Evolutionary conservation across 2,329 filamentous ascomycete genomes (phyloP).

Genomic region (Pyrenochaeta sp.): DNA sequence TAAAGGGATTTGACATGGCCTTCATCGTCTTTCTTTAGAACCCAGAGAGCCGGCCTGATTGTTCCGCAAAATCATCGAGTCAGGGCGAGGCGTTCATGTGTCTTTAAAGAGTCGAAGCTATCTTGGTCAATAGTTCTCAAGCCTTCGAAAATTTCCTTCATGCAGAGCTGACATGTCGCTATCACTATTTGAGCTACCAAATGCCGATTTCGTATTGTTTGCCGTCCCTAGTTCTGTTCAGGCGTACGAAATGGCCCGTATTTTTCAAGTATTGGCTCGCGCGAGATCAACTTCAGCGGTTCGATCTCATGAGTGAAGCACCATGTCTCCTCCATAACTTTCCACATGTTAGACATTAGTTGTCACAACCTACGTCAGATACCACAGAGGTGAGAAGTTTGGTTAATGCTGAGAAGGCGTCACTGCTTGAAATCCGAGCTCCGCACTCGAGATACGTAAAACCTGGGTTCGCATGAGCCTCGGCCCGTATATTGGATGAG

Average conservation of each 20-base stretch:
- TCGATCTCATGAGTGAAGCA: no score
- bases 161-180: conserved; percentile 8
- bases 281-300: no score
- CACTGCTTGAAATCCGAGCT: no score
- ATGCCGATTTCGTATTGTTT: conserved; percentile 5
- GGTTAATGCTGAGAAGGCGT: no score
- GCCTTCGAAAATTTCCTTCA: conserved; percentile 8
- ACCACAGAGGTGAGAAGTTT: no score
- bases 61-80: conserved; percentile 20
- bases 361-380: no score
- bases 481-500: conserved; percentile 5
- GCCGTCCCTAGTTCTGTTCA: conserved; percentile 5
- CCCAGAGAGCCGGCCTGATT: conserved; percentile 16
- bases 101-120: conserved; percentile 7
- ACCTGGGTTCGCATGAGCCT: conserved; percentile 19
- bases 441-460: conserved; percentile 5
- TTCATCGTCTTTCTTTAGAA: conserved; percentile 3
- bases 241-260: neutral
- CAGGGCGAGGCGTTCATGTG: conserved; percentile 7
- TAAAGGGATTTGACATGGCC: conserved; percentile 3
- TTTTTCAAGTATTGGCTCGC: no score
- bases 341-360: no score
- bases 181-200: conserved; percentile 11
- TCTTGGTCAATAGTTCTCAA: conserved; percentile 12
- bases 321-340: no score